Evolutionary conservation across 139 green algal species (phyloP), one percentile per base, ranked within the genome.

Genomic region (Monoraphidium neglectum): DNA sequence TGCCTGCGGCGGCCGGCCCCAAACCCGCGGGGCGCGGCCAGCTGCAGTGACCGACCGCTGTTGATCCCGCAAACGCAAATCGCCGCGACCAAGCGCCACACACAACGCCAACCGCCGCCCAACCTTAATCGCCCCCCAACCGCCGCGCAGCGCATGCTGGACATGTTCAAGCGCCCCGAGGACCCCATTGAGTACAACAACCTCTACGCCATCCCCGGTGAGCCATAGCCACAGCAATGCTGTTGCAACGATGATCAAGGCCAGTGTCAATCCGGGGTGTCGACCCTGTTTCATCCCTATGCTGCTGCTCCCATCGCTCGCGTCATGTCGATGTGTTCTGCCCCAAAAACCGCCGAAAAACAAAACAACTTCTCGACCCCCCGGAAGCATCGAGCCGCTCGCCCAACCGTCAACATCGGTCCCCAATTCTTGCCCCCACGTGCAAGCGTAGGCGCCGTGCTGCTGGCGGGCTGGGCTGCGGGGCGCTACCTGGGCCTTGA

Each of bases 101-200:
- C 51, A 60, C 16, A 16, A 60, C 18, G 16, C 21, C 21, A n/a
- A n/a, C 51, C 51, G 21, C 51, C 51, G 51, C 51, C 16, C 18
- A n/a, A 60, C 51, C 16, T 60, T 60, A n/a, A n/a, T 16, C 51
- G 16, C 18, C 21, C 21, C 59, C 59, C n/a, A n/a, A n/a, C n/a
- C n/a, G n/a, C n/a, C n/a, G n/a, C n/a, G n/a, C 82, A 87, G 78
- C 84, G 84, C 66, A 98, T 98, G 94, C 88, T 98, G 56, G 92
- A 96, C 84, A 97, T 98, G 92, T 98, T 98, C 90, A 91, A 90
- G 80, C 86, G 92, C 15, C 88, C 91, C 13, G 87, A 77, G 32
- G 93, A 98, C 78, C 90, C 93, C 12, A 82, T 88, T 0, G 89
- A 97, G 82, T 88, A 95, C 86, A 93, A 92, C 79, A 82, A 90